Base-by-base conservation (phyloP, 148 eudicot genomes). In the Heliamphora exappendiculata region DNA sequence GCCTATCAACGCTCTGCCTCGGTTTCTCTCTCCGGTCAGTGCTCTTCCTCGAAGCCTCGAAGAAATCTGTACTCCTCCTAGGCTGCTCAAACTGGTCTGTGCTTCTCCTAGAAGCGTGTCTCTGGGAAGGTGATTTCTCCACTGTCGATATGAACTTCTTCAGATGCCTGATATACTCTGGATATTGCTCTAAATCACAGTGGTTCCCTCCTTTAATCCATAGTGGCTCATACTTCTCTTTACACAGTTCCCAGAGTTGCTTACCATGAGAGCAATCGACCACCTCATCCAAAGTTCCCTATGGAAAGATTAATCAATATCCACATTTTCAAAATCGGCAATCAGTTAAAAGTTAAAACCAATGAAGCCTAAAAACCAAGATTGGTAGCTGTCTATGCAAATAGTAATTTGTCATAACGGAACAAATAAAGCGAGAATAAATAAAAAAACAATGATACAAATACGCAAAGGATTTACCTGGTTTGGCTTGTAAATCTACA, bases 211-310 rank as follows among this genome's bases (percentile, higher is more conserved):
- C 91, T 49, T 85, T 83, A 8, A 90, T 78, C 93, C 93, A 90
- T 28, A 90, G 73, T 9, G 93, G 93, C 69, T 90, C 93, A 41
- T 88, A 90, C 78, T 90, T 90, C 44, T 88, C 91, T 70, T 88
- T 90, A 60, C 88, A 90, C 67, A 90, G 80, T 72, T 88, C 93
- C 86, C 90, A 90, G 26, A 90, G 87, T 77, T 85, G 89, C 84
- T 88, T 90, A 5, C 93, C 93, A 64, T 90, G 93, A 54, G 88
- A 88, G 60, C 85, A 86, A 80, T 90, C 87, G 1, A 90, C 93
- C 20, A 90, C 91, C 78, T 88, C 93, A 75, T 90, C 93, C 50
- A 88, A 76, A 70, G 93, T 90, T 75, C 93, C 93, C 93, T 90
- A 68, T 28, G 44, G 36, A 62, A 70, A 26, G 39, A 54, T 78